Evolutionary conservation across 2,329 filamentous ascomycete genomes (phyloP), one percentile per base, ranked within the genome.

Genomic region (Macroventuria anomochaeta): DNA sequence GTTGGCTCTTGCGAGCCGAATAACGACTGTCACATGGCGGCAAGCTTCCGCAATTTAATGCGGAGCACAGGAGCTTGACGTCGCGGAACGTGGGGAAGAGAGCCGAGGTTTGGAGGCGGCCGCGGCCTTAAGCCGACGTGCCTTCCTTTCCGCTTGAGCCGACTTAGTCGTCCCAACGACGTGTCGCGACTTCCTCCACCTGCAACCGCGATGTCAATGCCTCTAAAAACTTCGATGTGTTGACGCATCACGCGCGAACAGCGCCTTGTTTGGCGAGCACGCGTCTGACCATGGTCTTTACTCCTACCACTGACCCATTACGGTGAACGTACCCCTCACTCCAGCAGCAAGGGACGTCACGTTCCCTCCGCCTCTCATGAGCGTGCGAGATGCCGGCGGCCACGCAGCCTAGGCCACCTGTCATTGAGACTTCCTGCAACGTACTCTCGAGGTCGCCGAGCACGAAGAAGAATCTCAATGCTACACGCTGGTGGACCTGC

Each of bases 21-120:
- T 32, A 42, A 47, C 37, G 38, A 40, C 48, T 64, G 41, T 70
- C 65, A 72, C 71, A 73, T 74, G 67, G 67, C 67, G 66, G 59
- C 53, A 47, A 51, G 18, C 53, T 51, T 63, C 56, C 61, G 59
- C 55, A 55, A 25, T 46, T 53, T 52, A 49, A 54, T 57, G 59
- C 61, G 58, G 60, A 56, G 40, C 31, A 43, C 46, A 44, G 57
- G 50, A 59, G 46, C 47, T 60, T 38, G 52, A 57, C 48, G 41
- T 60, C 28, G 46, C 66, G 62, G 66, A 59, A 65, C 61, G 66
- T 67, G 63, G 64, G 67, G 68, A 50, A 50, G 38, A 34, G 47
- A 57, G 62, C 70, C 70, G 68, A 71, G 70, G 70, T 69, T 33
- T 46, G 32, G 21, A 13, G 20, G 40, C 17, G 31, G 13, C 36